phyloP scores from a whole-genome alignment of 2,329 filamentous ascomycete genomes.

The Colletotrichum sansevieriae region DNA sequence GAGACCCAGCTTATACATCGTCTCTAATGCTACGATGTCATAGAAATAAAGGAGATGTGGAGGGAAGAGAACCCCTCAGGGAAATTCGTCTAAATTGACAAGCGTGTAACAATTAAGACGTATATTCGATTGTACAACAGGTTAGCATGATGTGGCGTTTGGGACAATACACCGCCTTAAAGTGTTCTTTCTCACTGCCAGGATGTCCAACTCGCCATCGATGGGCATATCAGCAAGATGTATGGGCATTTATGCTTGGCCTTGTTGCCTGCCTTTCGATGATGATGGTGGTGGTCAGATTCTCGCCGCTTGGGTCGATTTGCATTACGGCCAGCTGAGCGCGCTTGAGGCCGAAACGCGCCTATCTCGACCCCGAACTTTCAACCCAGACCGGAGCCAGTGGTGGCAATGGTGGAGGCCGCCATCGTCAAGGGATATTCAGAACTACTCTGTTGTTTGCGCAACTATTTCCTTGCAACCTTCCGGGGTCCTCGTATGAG shows the following conservation, averaged over 20 bases:
- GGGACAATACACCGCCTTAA: constrained; percentile 35
- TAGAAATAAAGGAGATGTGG: constrained; percentile 63
- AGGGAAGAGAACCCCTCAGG: constrained; percentile 53
- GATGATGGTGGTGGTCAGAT: too few species aligned
- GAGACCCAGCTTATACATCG: constrained; percentile 1
- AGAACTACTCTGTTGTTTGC: too few species aligned
- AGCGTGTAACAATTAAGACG: constrained; percentile 41
- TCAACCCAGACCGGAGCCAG: too few species aligned
- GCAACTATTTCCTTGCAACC: too few species aligned
- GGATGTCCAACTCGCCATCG: not conserved
- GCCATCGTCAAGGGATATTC: not conserved
- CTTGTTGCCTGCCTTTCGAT: too few species aligned
- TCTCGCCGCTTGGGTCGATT: too few species aligned
- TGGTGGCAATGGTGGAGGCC: not conserved
- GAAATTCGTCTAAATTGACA: constrained; percentile 48
- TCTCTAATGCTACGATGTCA: constrained; percentile 40
- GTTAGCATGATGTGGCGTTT: constrained; percentile 38
- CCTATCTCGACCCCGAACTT: too few species aligned
- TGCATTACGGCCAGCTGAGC: too few species aligned
- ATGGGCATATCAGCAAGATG: not conserved
- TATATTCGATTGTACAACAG: constrained; percentile 48
- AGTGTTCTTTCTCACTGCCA: not conserved
- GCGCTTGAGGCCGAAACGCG: too few species aligned
- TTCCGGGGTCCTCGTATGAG: too few species aligned
- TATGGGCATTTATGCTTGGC: too few species aligned